Evolutionary conservation across 495 filamentous ascomycete genomes (phyloP).

Genomic region (Aspergillus sclerotioniger): DNA sequence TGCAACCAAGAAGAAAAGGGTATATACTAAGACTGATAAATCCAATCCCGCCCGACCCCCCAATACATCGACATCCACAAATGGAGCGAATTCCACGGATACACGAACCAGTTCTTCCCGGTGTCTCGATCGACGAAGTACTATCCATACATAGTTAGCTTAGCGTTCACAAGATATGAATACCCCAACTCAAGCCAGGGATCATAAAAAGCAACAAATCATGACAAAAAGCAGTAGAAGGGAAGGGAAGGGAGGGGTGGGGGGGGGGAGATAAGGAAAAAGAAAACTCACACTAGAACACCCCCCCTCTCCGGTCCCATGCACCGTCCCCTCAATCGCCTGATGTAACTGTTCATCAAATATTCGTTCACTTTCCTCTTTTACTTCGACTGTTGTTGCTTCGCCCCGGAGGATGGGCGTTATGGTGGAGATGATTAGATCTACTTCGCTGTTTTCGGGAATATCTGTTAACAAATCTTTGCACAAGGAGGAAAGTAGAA

Average conservation of each 20-base stretch:
- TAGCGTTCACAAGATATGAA: too few species aligned
- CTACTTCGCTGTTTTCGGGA: conserved; percentile 5
- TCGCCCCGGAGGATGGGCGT: conserved; percentile 3
- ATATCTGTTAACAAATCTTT: not conserved
- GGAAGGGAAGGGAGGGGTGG: not conserved
- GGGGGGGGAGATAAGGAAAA: not conserved
- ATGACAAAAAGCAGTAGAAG: not conserved
- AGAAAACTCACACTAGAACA: conserved; percentile 14
- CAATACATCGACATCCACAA: conserved; percentile 14
- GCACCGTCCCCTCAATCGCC: conserved; percentile 14
- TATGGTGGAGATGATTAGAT: conserved; percentile 12
- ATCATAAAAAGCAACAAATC: not conserved
- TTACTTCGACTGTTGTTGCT: conserved; percentile 8
- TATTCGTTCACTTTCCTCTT: conserved; percentile 5
- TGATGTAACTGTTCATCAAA: conserved; percentile 6
- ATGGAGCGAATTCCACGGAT: conserved; percentile 18
- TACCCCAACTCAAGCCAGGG: not conserved
- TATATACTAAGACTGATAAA: not conserved
- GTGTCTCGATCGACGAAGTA: conserved; percentile 15
- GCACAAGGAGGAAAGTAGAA: not conserved
- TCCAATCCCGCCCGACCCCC: conserved; percentile 5
- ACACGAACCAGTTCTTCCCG: conserved; percentile 19
- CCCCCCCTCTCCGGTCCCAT: conserved; percentile 6
- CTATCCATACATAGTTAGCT: too few species aligned
- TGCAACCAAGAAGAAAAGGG: too few species aligned